Base-by-base conservation (phyloP, 1,139 yeast species). In the Diutina pseudorugosa region DNA sequence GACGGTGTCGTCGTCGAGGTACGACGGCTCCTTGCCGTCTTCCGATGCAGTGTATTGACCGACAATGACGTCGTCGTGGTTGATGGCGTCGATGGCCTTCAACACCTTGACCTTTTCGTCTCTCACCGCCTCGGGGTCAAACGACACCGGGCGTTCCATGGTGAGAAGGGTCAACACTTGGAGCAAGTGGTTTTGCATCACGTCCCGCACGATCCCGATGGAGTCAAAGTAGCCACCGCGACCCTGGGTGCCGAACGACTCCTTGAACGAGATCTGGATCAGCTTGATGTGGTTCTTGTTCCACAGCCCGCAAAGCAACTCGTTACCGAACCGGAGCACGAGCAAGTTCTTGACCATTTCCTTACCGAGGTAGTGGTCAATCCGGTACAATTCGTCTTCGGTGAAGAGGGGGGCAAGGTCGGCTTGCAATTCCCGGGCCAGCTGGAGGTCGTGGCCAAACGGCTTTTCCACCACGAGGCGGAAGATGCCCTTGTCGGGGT, bases 141-240 rank as follows among this genome's bases (percentile, higher is more conserved):
- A 85, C 19, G 93, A 80, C 23, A 80, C 84, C 14, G 99, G 98
- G 67, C 96, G 81, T 66, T 93, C 98, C 97, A 93, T 91, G 53
- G 97, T 89, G 58, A 93, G 73, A 57, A 94, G 71, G 7, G 98
- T 90, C 65, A 93, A 73, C 27, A 93, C 95, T 72, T 93, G 99
- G 63, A 93, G 76, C 64, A 93, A 72, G 71, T 93, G 99, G 76
- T 93, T 93, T 73, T 93, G 99, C 90, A 94, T 91, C 53, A 93
- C 98, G 65, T 93, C 99, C 70, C 99, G 83, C 59, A 93, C 88
- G 63, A 93, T 93, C 55, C 99, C 99, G 63, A 91, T 89, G 56
- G 77, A 76, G 70, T 94, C 98, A 65, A 94, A 93, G 73, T 93
- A 93, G 43, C 98, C 98, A 59, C 98, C 98, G 65, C 99, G 83